A percentile compares a stretch with the other conserved stretches of the same genome.
Evolutionary conservation across 177 flowering plant species (phyloP).

Genomic region (Vitis hybrid): DNA sequence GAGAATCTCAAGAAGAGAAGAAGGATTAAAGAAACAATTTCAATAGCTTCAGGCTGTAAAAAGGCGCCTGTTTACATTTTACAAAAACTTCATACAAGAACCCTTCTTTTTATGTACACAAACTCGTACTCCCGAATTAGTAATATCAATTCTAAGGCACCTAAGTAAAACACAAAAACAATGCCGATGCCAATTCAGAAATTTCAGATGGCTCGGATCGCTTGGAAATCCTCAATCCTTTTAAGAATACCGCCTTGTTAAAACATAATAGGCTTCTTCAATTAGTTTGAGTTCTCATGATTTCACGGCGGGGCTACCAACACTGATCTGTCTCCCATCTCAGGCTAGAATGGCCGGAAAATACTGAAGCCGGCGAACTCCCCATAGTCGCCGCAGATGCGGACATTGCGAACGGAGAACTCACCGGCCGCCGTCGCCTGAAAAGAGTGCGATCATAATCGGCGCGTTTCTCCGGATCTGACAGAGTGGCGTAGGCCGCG

Average conservation of each 20-base stretch:
- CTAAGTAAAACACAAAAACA: neutral
- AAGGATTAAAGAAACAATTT: neutral
- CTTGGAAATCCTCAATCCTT: neutral
- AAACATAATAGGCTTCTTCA: neutral
- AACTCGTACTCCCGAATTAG: too few species aligned
- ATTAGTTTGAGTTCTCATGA: too few species aligned
- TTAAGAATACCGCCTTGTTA: neutral
- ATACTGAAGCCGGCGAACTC: neutral
- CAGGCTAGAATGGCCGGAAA: constrained; percentile 14
- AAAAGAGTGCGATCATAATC: constrained; percentile 36
- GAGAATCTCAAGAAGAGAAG: neutral
- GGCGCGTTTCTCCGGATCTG: constrained; percentile 45
- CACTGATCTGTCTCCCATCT: constrained; percentile 51
- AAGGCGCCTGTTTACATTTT: constrained; percentile 2
- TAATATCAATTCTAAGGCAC: neutral
- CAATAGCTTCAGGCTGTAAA: constrained; percentile 1
- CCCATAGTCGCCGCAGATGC: constrained; percentile 6
- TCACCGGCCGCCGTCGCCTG: neutral
- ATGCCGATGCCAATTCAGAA: neutral
- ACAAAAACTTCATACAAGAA: neutral
- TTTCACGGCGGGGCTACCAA: constrained; percentile 24
- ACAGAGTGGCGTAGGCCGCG: constrained; percentile 38
- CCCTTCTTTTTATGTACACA: neutral
- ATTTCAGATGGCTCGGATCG: neutral
- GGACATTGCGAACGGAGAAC: neutral